Conservation (phyloP, 2,329 filamentous ascomycete species). For the Cladosporium halotolerans region DNA sequence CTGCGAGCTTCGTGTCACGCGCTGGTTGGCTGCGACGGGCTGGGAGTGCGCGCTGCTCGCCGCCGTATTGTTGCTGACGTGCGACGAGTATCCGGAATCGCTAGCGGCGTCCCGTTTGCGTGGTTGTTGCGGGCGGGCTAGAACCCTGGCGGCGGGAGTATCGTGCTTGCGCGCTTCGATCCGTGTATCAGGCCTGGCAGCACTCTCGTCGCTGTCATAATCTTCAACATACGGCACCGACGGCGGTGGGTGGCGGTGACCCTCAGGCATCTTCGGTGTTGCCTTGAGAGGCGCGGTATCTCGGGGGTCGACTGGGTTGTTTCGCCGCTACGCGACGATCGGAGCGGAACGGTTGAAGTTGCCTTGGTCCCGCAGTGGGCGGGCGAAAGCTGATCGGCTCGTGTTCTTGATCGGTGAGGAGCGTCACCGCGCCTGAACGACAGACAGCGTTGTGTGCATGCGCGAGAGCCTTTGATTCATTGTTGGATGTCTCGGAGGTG, state of each 20-base stretch:
- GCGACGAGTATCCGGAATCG: slow-evolving; percentile 58
- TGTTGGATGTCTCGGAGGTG: slow-evolving; percentile 22
- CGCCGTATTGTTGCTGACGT: slow-evolving; percentile 14
- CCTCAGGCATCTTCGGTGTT: slow-evolving; percentile 12
- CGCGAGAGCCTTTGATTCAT: slow-evolving; percentile 16
- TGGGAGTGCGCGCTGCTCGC: slow-evolving; percentile 2
- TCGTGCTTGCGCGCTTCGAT: slow-evolving; percentile 41
- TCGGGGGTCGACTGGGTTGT: background rate
- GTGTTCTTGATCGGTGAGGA: background rate
- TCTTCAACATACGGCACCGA: slow-evolving; percentile 32
- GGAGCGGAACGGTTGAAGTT: background rate
- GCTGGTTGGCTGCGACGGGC: background rate
- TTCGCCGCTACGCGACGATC: slow-evolving; percentile 5
- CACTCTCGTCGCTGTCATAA: slow-evolving; percentile 36
- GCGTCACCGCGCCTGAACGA: slow-evolving; percentile 6
- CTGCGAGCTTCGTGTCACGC: slow-evolving; percentile 4
- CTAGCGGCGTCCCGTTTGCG: slow-evolving; percentile 43
- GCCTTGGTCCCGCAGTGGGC: background rate
- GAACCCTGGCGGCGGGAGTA: slow-evolving; percentile 38
- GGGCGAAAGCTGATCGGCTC: background rate
- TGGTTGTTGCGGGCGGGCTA: slow-evolving; percentile 12
- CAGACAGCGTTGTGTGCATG: slow-evolving; percentile 4
- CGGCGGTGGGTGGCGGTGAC: background rate
- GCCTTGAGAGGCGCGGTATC: background rate
- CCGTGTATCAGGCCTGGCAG: slow-evolving; percentile 40